Conservation (phyloP, 805 yeast species). For the Teunomyces cretensis region DNA sequence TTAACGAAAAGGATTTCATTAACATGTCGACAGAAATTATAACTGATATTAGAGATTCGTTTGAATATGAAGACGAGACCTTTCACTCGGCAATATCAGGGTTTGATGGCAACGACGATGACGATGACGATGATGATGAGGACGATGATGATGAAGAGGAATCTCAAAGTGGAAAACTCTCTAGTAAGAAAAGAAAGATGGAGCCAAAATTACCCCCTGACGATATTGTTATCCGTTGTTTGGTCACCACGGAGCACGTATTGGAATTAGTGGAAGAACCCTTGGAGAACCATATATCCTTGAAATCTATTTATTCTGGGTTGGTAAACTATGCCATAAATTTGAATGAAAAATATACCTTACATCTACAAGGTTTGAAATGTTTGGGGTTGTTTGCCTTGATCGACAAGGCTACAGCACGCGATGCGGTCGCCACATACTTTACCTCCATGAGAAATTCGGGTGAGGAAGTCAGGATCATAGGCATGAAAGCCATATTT, state of each 20-base stretch:
- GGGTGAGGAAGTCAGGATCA: conserved; percentile 57
- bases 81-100: conserved; percentile 26
- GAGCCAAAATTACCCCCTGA: conserved; percentile 44
- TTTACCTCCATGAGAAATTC: conserved; percentile 71
- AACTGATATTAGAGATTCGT: conserved; percentile 77
- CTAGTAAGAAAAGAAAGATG: conserved; percentile 28
- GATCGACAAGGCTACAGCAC: conserved; percentile 46
- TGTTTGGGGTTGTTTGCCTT: conserved; percentile 82
- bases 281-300: conserved; percentile 59
- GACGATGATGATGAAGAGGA: conserved; percentile 25
- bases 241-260: conserved; percentile 66
- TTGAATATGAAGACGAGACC: conserved; percentile 38
- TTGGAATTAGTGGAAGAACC: conserved; percentile 67
- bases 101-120: conserved; percentile 17
- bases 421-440: conserved; percentile 61
- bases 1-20: conserved; percentile 80
- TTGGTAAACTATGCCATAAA: conserved; percentile 73
- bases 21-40: conserved; percentile 83
- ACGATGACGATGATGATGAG: conserved; percentile 21
- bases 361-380: conserved; percentile 64
- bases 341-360: conserved; percentile 44
- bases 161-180: conserved; percentile 15
- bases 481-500: conserved; percentile 67
- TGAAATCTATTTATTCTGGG: conserved; percentile 71
- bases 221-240: conserved; percentile 58